Percentiles rank a stretch among this genome's conserved stretches.
Conservation (phyloP, 495 filamentous ascomycete species). For the Aspergillus wentii region DNA sequence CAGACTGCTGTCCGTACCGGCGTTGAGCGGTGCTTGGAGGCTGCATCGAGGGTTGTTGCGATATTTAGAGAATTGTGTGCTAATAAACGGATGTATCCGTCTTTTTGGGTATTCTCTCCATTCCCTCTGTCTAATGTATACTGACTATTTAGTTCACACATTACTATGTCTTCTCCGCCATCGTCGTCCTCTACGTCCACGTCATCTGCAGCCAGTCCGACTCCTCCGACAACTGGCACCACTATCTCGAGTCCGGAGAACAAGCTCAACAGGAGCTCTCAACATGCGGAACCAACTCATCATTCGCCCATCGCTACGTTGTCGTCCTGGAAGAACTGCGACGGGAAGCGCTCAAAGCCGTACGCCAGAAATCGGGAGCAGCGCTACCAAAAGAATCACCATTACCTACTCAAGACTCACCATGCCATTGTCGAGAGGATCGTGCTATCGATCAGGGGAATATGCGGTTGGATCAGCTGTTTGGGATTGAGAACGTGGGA, state of each 20-base stretch:
- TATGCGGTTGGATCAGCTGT: too few relatives aligned
- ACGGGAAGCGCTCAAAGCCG: constrained; percentile 26
- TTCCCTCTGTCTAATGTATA: not conserved
- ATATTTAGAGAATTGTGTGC: constrained; percentile 16
- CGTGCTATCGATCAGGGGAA: too few relatives aligned
- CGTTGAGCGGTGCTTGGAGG: constrained; percentile 11
- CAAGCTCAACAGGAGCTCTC: constrained; percentile 16
- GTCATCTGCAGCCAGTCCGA: constrained; percentile 16
- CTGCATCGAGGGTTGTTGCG: constrained; percentile 12
- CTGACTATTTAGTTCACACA: constrained; percentile 16
- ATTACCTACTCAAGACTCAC: too few relatives aligned
- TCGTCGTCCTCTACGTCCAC: constrained; percentile 19
- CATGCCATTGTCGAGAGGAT: too few relatives aligned
- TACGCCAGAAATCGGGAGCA: constrained; percentile 2
- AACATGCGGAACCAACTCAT: constrained; percentile 13
- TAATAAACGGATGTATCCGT: constrained; percentile 13
- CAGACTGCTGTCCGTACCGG: too few relatives aligned
- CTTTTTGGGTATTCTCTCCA: constrained; percentile 22
- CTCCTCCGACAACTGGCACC: too few relatives aligned
- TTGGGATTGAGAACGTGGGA: too few relatives aligned
- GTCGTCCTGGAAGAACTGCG: constrained; percentile 40
- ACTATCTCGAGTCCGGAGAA: constrained; percentile 13
- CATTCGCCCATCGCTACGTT: constrained; percentile 24
- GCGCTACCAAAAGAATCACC: too few relatives aligned
- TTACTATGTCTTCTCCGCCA: constrained; percentile 22